A percentile compares a stretch with the other conserved stretches of the same genome.
Conservation (phyloP, 305 asterid genomes). For the Fraxinus angustifolia region DNA sequence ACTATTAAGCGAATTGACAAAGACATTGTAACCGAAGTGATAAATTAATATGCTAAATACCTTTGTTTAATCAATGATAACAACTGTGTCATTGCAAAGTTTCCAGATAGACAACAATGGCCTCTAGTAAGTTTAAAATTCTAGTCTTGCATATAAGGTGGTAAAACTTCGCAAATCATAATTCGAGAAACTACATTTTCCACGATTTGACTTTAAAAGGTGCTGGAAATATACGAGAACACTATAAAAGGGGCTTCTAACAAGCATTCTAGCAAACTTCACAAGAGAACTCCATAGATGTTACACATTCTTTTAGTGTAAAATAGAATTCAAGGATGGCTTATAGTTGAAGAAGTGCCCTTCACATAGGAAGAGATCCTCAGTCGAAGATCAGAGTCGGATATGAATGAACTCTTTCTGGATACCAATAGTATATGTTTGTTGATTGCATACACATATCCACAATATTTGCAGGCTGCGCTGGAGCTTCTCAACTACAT, state of each 20-base stretch:
- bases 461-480: slow-evolving; percentile 47
- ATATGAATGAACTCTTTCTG: not conserved
- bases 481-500: slow-evolving; percentile 56
- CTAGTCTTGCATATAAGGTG: not conserved
- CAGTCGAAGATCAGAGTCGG: not conserved
- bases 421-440: not conserved
- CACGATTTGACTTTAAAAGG: not conserved
- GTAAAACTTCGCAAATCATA: not conserved
- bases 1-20: not conserved
- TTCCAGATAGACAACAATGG: not conserved
- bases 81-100: not conserved
- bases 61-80: not conserved
- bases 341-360: not conserved
- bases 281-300: not conserved
- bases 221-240: not conserved
- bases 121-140: not conserved
- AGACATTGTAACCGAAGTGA: not conserved
- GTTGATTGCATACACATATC: not conserved
- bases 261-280: not conserved
- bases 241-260: not conserved
- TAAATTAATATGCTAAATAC: not conserved
- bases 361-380: not conserved
- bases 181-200: not conserved
- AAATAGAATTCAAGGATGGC: not conserved
- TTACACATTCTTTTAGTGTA: not conserved